These are phyloP conservation scores for Collybia mongolica DNA, from an alignment of 768 basidiomycete genomes.

Conservation along the genomic window DNA sequence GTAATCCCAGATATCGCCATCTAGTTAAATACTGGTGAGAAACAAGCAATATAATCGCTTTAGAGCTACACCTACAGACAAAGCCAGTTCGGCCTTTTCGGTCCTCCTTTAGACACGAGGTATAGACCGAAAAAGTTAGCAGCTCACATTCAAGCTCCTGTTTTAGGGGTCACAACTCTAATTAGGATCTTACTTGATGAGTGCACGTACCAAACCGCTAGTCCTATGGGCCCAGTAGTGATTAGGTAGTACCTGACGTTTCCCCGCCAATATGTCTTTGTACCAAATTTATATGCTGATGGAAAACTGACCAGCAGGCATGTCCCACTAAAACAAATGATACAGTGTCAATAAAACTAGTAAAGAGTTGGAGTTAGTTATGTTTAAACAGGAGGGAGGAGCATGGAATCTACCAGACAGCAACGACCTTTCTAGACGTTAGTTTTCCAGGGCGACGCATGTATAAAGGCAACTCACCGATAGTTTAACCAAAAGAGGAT, in stretches of 20 bases:
- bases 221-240: conserved; percentile 14
- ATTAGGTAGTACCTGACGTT: conserved; percentile 25
- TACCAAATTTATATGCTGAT: background rate
- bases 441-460: background rate
- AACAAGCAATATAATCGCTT: background rate
- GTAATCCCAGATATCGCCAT: conserved; percentile 32
- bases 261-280: background rate
- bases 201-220: conserved; percentile 26
- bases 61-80: conserved; percentile 19
- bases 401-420: conserved; percentile 19
- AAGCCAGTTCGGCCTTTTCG: conserved; percentile 21
- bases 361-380: background rate
- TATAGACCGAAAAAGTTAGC: background rate
- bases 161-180: background rate
- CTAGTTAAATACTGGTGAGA: conserved; percentile 10
- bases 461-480: conserved; percentile 16
- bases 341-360: conserved; percentile 25
- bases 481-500: conserved; percentile 23
- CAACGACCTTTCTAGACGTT: conserved; percentile 13
- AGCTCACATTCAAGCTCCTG: conserved; percentile 31
- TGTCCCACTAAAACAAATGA: conserved; percentile 28
- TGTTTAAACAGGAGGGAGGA: background rate
- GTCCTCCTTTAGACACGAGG: background rate
- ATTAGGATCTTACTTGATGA: background rate
- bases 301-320: conserved; percentile 23